A percentile compares a stretch with the other conserved stretches of the same genome.
Evolutionary conservation across 2,329 filamentous ascomycete genomes (phyloP).

Genomic region (Apiospora koreana): DNA sequence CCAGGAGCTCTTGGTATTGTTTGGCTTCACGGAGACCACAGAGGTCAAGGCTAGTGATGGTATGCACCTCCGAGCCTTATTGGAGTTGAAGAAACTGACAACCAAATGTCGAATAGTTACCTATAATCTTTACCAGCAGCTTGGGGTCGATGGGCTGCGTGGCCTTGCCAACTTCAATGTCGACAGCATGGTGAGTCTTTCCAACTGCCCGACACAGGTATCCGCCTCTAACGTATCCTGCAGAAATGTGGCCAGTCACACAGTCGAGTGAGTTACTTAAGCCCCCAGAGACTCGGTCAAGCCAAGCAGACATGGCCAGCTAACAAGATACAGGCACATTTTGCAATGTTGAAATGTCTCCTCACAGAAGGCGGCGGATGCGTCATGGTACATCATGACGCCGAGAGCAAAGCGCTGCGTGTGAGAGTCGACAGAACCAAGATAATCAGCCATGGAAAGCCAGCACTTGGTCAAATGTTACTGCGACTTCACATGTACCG

Average conservation of each 20-base stretch:
- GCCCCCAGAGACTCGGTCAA: not conserved
- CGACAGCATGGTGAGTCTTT: conserved; percentile 29
- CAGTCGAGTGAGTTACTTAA: not conserved
- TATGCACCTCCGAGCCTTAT: conserved; percentile 29
- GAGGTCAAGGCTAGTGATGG: conserved; percentile 40
- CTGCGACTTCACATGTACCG: conserved; percentile 63
- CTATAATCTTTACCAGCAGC: conserved; percentile 42
- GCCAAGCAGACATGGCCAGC: not conserved
- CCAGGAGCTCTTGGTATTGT: conserved; percentile 41
- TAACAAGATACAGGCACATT: conserved; percentile 53
- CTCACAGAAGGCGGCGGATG: conserved; percentile 54
- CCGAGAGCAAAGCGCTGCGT: conserved; percentile 46
- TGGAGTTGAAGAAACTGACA: not conserved
- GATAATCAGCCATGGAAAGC: conserved; percentile 56
- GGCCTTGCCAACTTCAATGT: conserved; percentile 40
- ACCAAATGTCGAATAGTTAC: conserved; percentile 27
- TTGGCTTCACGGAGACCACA: conserved; percentile 38
- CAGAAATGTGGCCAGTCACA: not conserved
- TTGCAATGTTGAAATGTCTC: conserved; percentile 62
- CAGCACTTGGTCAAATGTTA: conserved; percentile 59
- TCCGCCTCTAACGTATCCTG: not conserved
- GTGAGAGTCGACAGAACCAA: conserved; percentile 59
- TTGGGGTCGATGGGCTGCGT: conserved; percentile 42
- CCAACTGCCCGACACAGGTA: not conserved
- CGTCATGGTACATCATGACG: conserved; percentile 48